Percentiles rank a stretch among this genome's conserved stretches.
Conservation (phyloP, 306 rosid species). For the Corylus avellana region DNA sequence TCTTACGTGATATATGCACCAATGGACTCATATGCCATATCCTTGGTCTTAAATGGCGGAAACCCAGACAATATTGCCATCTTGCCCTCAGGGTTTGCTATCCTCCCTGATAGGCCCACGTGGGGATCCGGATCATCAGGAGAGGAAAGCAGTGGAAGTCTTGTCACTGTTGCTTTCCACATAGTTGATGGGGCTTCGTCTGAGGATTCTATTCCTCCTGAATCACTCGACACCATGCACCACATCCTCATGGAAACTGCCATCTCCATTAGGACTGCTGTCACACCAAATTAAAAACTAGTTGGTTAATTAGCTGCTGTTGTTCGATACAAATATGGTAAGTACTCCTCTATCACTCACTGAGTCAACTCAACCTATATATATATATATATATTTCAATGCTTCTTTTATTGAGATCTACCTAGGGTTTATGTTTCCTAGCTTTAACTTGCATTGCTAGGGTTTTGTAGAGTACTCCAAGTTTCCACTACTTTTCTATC, state of each 20-base stretch:
- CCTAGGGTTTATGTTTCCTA: too few species aligned
- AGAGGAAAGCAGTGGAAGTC: constrained; percentile 30
- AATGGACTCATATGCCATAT: constrained; percentile 27
- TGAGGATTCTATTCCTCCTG: constrained; percentile 10
- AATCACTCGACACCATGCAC: constrained; percentile 28
- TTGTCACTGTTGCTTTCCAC: constrained; percentile 48
- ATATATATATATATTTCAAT: too few species aligned
- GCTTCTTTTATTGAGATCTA: too few species aligned
- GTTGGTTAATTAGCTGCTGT: not conserved
- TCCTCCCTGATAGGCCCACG: constrained; percentile 41
- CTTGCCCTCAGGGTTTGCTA: constrained; percentile 59
- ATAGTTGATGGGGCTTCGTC: constrained; percentile 21
- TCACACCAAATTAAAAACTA: not conserved
- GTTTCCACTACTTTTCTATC: too few species aligned
- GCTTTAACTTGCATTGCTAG: too few species aligned
- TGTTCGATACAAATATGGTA: not conserved
- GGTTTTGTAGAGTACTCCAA: too few species aligned
- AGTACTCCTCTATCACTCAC: not conserved
- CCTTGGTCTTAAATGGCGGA: constrained; percentile 35
- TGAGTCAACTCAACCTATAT: too few species aligned
- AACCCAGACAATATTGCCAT: constrained; percentile 40
- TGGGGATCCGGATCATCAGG: not conserved
- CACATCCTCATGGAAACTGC: constrained; percentile 31
- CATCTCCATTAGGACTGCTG: constrained; percentile 26
- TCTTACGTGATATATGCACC: constrained; percentile 61